Base-by-base conservation (phyloP, 768 basidiomycete species). In the Chiua virens region DNA sequence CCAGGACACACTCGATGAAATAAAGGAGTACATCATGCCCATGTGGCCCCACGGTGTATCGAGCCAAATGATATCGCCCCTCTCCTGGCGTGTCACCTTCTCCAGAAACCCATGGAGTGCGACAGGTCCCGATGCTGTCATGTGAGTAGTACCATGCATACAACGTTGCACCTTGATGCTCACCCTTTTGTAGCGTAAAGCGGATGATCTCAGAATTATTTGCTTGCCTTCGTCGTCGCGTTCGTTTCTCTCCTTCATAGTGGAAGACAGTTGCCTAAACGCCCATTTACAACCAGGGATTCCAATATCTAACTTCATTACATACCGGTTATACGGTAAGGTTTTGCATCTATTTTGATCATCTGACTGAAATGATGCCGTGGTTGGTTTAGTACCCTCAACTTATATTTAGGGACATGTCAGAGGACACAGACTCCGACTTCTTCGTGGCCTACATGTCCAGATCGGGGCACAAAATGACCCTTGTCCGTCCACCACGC, bases 381-480 rank as follows among this genome's bases (percentile, higher is more conserved):
- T 55, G 46, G 55, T 40, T 55, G 46, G 55, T 40, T 54, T 57
- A 83, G 81, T 71, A 77, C 35, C 83, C 86, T 41, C 82, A 83
- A 21, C 75, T 89, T n/a, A 72, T 90, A 42, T 91, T 90, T 63
- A 77, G 79, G 54, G 76, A 79, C 37, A 72, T 74, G 20, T 63
- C 69, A 25, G 72, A 75, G 9, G 82, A 87, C 58, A 55, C 52
- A 20, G 65, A 73, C 11, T 75, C 80, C 0, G 70, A 77, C 42
- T 86, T 88, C 65, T 89, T 91, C 61, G 65, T 85, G 17, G 82
- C 82, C 20, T 80, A 77, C 61, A 76, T 89, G 58, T 85, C 85
- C 36, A 75, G 77, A 43, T 73, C 79, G 8, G 86, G 85, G 5
- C 75, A 80, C 45, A 78, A 79, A 46, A 63, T 89, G 46, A 71